phyloP scores from a whole-genome alignment of 2,329 filamentous ascomycete genomes.

The Arthroderma sp. region DNA sequence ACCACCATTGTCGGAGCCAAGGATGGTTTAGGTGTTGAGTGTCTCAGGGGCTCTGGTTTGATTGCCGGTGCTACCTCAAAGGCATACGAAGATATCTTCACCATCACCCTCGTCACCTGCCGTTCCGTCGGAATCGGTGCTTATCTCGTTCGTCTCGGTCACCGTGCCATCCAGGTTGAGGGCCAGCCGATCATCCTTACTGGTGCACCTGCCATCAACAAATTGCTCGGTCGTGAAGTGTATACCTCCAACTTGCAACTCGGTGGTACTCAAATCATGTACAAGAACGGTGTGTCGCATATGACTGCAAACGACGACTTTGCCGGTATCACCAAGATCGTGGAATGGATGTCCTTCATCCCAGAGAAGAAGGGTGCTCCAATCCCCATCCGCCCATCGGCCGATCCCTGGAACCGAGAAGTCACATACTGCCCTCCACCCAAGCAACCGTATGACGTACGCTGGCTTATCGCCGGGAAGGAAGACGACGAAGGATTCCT shows the following conservation, averaged over 20 bases:
- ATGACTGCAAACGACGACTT: conserved; percentile 98
- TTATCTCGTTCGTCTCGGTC: conserved; percentile 93
- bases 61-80: conserved; percentile 95
- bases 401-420: conserved; percentile 87
- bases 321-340: conserved; percentile 92
- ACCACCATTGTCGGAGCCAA: conserved; percentile 85
- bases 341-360: conserved; percentile 95
- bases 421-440: conserved; percentile 66
- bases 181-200: conserved; percentile 98
- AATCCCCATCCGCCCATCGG: conserved; percentile 77
- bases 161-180: conserved; percentile 97
- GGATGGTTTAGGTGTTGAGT: conserved; percentile 95
- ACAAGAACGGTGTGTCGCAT: conserved; percentile 98
- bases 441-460: conserved; percentile 81
- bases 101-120: conserved; percentile 91
- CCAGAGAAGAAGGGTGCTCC: conserved; percentile 90
- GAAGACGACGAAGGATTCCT: conserved; percentile 70
- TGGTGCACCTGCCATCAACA: conserved; percentile 94
- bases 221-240: conserved; percentile 91
- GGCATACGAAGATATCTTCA: conserved; percentile 98
- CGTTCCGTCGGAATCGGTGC: conserved; percentile 98
- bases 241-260: conserved; percentile 99
- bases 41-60: conserved; percentile 88
- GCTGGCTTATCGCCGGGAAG: conserved; percentile 84
- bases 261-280: conserved; percentile 99